These are phyloP conservation scores for Rubia tinctorum DNA, from an alignment of 305 asterid genomes.

Conservation along the genomic window DNA sequence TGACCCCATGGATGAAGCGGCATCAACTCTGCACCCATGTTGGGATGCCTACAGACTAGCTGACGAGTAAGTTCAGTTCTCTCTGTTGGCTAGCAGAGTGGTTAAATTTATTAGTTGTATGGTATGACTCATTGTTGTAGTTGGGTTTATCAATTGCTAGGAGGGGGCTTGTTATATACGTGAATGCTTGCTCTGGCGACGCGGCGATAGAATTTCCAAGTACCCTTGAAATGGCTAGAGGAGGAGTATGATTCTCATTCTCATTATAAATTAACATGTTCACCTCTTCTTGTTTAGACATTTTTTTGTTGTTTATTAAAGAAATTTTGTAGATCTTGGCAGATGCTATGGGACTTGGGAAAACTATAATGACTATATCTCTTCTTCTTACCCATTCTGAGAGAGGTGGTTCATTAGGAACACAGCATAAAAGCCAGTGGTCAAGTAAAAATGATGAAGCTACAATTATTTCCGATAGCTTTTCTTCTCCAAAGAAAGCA, in stretches of 20 bases:
- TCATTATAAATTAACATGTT: slow-evolving; percentile 21
- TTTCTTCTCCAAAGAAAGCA: slow-evolving; percentile 52
- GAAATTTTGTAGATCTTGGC: slow-evolving; percentile 76
- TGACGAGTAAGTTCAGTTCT: slow-evolving; percentile 48
- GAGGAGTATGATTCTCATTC: slow-evolving; percentile 80
- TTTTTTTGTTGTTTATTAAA: slow-evolving; percentile 25
- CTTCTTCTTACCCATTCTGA: slow-evolving; percentile 76
- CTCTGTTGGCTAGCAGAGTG: background rate
- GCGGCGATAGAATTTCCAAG: slow-evolving; percentile 90
- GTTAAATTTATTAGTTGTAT: slow-evolving; percentile 22
- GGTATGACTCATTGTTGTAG: slow-evolving; percentile 7
- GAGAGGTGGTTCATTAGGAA: slow-evolving; percentile 54
- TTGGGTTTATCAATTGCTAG: slow-evolving; percentile 39
- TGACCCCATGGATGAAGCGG: slow-evolving; percentile 61
- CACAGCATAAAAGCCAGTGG: slow-evolving; percentile 41
- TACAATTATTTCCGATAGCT: slow-evolving; percentile 37
- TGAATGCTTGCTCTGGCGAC: slow-evolving; percentile 93
- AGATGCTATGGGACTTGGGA: slow-evolving; percentile 99
- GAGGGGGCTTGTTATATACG: slow-evolving; percentile 70
- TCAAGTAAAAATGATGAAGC: slow-evolving; percentile 42
- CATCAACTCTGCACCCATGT: slow-evolving; percentile 84
- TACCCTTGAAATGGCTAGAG: slow-evolving; percentile 90
- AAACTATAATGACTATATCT: slow-evolving; percentile 92
- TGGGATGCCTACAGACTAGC: slow-evolving; percentile 92
- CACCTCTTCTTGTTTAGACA: slow-evolving; percentile 17